Percentiles rank a stretch among this genome's conserved stretches.
These are phyloP conservation scores for Oryza glumipatula DNA, from an alignment of 176 grass and related monocot species.

Conservation along the genomic window DNA sequence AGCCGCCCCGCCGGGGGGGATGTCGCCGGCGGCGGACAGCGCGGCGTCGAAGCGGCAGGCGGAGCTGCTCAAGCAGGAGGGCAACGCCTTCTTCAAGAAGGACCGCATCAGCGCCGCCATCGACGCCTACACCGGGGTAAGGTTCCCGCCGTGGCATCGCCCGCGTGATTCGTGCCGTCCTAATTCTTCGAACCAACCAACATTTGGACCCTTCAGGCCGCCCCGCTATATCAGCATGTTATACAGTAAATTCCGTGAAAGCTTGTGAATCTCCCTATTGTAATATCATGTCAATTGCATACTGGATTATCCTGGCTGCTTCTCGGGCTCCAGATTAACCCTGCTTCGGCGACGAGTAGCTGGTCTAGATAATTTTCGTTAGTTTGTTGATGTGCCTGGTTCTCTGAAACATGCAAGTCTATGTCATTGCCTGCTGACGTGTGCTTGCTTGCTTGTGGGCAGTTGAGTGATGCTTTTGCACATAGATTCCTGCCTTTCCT, in stretches of 20 bases:
- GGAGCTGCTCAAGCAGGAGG: conserved; percentile 77
- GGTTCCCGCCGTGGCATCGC: background rate
- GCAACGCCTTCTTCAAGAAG: conserved; percentile 81
- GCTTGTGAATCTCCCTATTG: background rate
- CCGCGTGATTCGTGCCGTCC: background rate
- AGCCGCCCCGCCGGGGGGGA: conserved; percentile 29
- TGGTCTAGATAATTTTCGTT: background rate
- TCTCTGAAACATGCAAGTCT: background rate
- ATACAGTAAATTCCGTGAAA: background rate
- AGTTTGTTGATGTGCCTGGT: background rate
- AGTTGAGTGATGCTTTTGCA: conserved; percentile 16
- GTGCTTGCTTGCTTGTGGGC: conserved; percentile 34
- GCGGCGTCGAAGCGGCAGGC: conserved; percentile 61
- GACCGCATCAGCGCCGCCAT: conserved; percentile 87
- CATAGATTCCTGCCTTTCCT: background rate
- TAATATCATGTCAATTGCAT: background rate
- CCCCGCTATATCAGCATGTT: background rate
- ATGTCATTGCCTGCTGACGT: background rate
- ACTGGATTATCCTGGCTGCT: background rate
- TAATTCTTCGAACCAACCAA: background rate
- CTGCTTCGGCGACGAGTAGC: too few relatives aligned
- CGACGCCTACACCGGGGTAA: conserved; percentile 87
- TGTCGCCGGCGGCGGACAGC: conserved; percentile 53
- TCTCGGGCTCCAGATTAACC: background rate
- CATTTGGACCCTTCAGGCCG: background rate